Evolutionary conservation across 2,329 filamentous ascomycete genomes (phyloP), one percentile per base, ranked within the genome.

Genomic region (Pyrenophora tritici-repentis): DNA sequence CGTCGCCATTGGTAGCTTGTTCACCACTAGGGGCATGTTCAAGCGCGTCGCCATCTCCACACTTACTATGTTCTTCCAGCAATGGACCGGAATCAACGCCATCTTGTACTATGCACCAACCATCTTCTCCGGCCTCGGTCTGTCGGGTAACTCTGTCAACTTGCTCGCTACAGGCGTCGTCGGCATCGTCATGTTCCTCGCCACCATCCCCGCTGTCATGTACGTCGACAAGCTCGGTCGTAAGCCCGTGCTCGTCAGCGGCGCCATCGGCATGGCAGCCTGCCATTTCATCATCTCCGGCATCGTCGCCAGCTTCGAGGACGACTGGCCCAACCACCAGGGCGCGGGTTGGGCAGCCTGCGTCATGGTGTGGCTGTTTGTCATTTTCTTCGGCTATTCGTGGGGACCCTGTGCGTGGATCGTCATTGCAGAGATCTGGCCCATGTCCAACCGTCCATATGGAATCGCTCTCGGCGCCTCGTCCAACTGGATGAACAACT

Each of bases 371-470:
- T 91, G 88, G 87, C 78, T 91, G 0, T 91, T 89, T 58, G 84
- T 89, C 24, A 77, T 89, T 22, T 83, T 88, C 72, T 91, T 91
- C 64, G 88, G 86, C 20, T 90, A 89, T 67, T 85, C 82, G 0
- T 91, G 88, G 88, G 86, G 87, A 0, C 88, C 87, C 1, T 87
- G 84, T 61, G 82, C 85, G 0, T 91, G 88, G 88, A 88, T 90
- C 50, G 79, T 91, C 45, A 81, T 90, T 0, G 83, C 86, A 1
- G 88, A 91, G 71, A 84, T 91, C 35, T 91, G 86, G 85, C 88
- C 88, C 0, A 73, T 90, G 12, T 85, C 82, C 47, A 85, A 84
- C 10, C 81, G 66, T 2, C 82, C 88, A 0, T 89, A 90, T 52
- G 88, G 88, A 42, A 86, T 88, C 8, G 80, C 87, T 0, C 75